Evolutionary conservation across 108 stramenopile genomes (phyloP).

Genomic region (Nitzschia putrida): DNA sequence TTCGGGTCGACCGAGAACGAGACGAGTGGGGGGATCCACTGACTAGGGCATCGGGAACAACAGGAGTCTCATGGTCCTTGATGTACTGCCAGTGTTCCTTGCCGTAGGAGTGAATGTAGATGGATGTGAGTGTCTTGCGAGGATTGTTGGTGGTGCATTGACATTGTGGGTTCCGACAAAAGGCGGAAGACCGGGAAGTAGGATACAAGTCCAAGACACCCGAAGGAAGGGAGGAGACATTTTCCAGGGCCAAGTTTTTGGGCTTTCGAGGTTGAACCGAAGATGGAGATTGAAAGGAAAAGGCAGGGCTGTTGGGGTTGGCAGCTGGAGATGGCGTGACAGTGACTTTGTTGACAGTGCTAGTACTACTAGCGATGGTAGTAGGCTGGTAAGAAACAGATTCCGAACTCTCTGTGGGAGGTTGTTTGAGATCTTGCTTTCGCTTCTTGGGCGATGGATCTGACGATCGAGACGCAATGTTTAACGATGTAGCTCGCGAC

Average conservation of each 20-base stretch:
- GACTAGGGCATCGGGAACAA: constrained; percentile 1
- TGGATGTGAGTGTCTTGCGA: constrained; percentile 20
- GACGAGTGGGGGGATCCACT: neutral
- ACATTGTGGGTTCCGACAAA: neutral
- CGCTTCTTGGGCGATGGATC: neutral
- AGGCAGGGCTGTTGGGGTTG: constrained; percentile 3
- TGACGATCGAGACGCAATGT: neutral
- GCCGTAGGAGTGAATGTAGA: constrained; percentile 36
- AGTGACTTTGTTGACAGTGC: neutral
- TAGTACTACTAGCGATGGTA: neutral
- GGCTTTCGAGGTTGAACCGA: neutral
- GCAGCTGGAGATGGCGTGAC: constrained; percentile 27
- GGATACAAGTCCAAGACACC: constrained; percentile 41
- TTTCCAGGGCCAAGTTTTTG: neutral
- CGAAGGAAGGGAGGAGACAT: constrained; percentile 1
- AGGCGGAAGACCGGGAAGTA: neutral
- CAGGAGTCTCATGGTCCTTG: constrained; percentile 15
- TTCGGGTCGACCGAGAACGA: neutral
- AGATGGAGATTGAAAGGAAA: neutral
- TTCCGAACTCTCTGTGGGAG: neutral
- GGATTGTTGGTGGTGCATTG: constrained; percentile 18
- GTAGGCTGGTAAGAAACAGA: neutral
- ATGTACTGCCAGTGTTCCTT: constrained; percentile 25
- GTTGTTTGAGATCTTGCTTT: neutral
- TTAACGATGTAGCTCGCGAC: neutral